phyloP scores from a whole-genome alignment of 1,284 basidiomycete species.

The Ceratobasidium sp. region DNA sequence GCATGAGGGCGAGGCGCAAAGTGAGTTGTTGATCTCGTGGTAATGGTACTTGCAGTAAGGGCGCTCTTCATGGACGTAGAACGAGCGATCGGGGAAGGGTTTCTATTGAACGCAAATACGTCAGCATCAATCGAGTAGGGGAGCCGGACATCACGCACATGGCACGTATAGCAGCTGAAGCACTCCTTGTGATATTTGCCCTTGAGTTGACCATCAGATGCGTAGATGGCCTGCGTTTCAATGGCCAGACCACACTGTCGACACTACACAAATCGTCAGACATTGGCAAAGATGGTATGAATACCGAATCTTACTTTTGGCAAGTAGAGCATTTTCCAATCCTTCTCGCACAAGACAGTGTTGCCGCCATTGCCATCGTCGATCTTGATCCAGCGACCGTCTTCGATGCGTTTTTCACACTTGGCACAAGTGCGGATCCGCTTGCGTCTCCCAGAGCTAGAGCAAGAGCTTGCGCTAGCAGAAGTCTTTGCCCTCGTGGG shows the following conservation, averaged over 20 bases:
- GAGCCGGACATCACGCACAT: slow-evolving; percentile 56
- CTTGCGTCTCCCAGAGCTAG: slow-evolving; percentile 35
- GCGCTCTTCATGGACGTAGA: slow-evolving; percentile 86
- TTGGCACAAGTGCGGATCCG: slow-evolving; percentile 59
- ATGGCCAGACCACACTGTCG: slow-evolving; percentile 82
- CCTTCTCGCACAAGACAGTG: slow-evolving; percentile 73
- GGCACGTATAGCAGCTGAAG: slow-evolving; percentile 83
- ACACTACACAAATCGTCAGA: slow-evolving; percentile 59
- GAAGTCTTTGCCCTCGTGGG: slow-evolving; percentile 20
- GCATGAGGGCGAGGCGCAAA: slow-evolving; percentile 79
- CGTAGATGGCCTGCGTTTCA: slow-evolving; percentile 89
- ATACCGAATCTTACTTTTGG: slow-evolving; percentile 67
- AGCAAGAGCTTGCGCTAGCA: slow-evolving; percentile 18
- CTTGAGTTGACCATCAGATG: slow-evolving; percentile 87
- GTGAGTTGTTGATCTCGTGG: slow-evolving; percentile 84
- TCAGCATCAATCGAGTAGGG: slow-evolving; percentile 26
- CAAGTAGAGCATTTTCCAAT: slow-evolving; percentile 94
- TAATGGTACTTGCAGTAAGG: slow-evolving; percentile 90
- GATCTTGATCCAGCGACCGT: slow-evolving; percentile 78
- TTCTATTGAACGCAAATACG: slow-evolving; percentile 54
- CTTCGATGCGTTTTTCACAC: slow-evolving; percentile 72
- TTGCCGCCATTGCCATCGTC: slow-evolving; percentile 63
- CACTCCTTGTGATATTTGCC: slow-evolving; percentile 90
- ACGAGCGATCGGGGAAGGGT: slow-evolving; percentile 86
- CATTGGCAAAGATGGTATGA: background rate